Evolutionary conservation across 345 rosid species (phyloP), one percentile per base, ranked within the genome.

Genomic region (Eucalyptus fibrosa): DNA sequence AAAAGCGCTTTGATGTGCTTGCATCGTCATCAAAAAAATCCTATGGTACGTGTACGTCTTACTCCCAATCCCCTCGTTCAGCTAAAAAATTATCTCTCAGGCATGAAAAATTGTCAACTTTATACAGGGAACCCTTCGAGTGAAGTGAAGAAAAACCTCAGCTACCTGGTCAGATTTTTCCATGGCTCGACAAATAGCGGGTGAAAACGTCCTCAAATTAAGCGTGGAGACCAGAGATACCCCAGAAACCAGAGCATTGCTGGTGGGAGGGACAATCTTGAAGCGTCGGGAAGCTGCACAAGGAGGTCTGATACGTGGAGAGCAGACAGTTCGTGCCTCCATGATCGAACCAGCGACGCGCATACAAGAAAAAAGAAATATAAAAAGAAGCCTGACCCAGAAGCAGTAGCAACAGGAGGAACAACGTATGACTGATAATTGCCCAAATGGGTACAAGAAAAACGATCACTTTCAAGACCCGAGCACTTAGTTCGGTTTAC

Each of bases 121-220:
- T 28, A 37, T 60, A 42, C 77, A 23, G 47, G 51, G 82, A 88
- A 23, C 34, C 37, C 42, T 37, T 37, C 13, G 11, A 72, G 83
- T 19, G 83, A 72, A 37, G 83, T 37, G 23, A 72, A 37, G 83
- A 37, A 37, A 50, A 40, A 37, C 28, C 65, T 88, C 69, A 24
- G 37, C 17, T 82, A 91, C 92, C 91, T 86, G 67, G 72, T 89
- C 67, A 28, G 88, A 55, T 87, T 67, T 87, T 88, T 88, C 88
- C 53, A 56, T 80, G n/a, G 88, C 89, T 44, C 83, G 42, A 24
- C 85, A 40, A n/a, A 72, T 42, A 50, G 88, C 30, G 30, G 50
- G 55, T 42, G 88, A 23, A 44, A 65, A n/a, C 51, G 88, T 30
- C 59, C 82, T 89, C 44, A 50, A 87, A 32, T 87, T 50, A 16